Conservation (phyloP, 192 early-diverging fungal genomes). For the Mortierella hygrophila region DNA sequence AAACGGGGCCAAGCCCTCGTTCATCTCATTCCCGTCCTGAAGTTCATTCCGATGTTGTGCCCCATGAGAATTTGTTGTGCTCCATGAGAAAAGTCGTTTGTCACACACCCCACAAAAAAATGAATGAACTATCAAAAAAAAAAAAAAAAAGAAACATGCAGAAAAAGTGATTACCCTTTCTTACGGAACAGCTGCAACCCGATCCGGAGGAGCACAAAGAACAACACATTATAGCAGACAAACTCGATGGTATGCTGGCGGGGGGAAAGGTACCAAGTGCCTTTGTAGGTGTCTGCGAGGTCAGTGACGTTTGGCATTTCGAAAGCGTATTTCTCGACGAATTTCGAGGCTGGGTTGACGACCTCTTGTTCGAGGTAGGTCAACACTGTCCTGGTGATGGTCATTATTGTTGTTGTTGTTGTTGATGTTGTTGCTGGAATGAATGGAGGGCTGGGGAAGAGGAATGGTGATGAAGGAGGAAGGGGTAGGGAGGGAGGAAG, state of each 20-base stretch:
- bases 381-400: conserved; percentile 25
- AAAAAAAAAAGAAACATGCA: not conserved
- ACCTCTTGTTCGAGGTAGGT: conserved; percentile 34
- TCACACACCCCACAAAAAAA: not conserved
- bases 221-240: conserved; percentile 54
- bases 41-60: not conserved
- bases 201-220: conserved; percentile 42
- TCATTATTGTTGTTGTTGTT: conserved; percentile 3
- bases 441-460: not conserved
- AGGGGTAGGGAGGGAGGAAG: not conserved
- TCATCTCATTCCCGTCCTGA: not conserved
- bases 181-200: conserved; percentile 46
- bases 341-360: conserved; percentile 43
- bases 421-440: too few relatives aligned
- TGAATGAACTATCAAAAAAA: not conserved
- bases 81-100: not conserved
- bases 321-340: conserved; percentile 40
- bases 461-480: not conserved
- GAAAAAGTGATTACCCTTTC: conserved; percentile 35
- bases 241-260: conserved; percentile 55
- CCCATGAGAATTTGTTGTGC: not conserved
- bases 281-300: conserved; percentile 53
- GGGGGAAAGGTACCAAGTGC: conserved; percentile 54
- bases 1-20: not conserved
- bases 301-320: conserved; percentile 55